Evolutionary conservation across 768 basidiomycete genomes (phyloP), one percentile per base, ranked within the genome.

Genomic region (Cytidiella melzeri): DNA sequence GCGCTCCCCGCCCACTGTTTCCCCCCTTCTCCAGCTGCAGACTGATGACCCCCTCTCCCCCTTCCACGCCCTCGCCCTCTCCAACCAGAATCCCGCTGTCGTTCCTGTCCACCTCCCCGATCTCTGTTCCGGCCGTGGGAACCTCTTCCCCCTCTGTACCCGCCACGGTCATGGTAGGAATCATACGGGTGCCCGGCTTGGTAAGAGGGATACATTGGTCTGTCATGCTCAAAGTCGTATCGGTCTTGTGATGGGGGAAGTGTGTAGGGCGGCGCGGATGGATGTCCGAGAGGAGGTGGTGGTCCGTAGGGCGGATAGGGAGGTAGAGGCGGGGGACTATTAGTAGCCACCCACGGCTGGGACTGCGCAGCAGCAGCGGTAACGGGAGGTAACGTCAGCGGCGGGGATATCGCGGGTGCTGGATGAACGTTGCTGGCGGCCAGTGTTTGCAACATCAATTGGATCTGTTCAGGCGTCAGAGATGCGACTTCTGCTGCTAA

Each of bases 381-480:
- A 18, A 20, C 43, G 3, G 55, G 50, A n/a, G 52, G 40, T 24
- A 47, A 7, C 20, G 41, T 4, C 9, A 48, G 45, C 2, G 40
- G 43, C 3, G 55, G 51, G 4, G 60, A 61, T 57, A 36, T 60
- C 56, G 53, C 64, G 39, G 60, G 54, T 30, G 60, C 61, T 41
- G 41, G 64, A 55, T 44, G 10, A 64, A 55, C 12, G 68, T 56
- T 7, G 72, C 65, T 58, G 72, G 68, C 67, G 1, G 75, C 71
- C 15, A 90, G 70, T 0, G 82, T 73, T 28, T 76, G 74, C 11
- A 89, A 67, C 65, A 89, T 78, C 42, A 75, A 64, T 52, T 85
- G 81, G 30, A 90, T 79, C 61, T 89, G 87, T 43, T 86, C 87
- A 0, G 85, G 84, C 2, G 84, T 86, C 13, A 90, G 73, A 28